Evolutionary conservation across 345 rosid species (phyloP).

Genomic region (Geranium rotundifolium): DNA sequence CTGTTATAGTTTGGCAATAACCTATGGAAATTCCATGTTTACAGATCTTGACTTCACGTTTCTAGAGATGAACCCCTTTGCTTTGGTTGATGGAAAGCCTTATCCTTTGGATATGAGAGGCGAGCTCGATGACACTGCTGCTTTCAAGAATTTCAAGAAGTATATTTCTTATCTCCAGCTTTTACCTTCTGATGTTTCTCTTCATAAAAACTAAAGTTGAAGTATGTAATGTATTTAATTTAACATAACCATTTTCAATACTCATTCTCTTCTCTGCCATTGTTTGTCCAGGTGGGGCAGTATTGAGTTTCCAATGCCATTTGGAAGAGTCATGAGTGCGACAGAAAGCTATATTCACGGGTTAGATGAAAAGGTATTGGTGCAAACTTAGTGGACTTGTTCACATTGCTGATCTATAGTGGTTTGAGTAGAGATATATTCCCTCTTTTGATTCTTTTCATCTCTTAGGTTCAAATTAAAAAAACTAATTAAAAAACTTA

Average conservation of each 20-base stretch:
- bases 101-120: conserved; percentile 99
- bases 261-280: conserved; percentile 3
- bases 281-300: conserved; percentile 62
- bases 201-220: background rate
- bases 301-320: conserved; percentile 88
- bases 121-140: conserved; percentile 94
- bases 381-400: background rate
- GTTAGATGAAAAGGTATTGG: conserved; percentile 81
- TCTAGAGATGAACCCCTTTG: conserved; percentile 97
- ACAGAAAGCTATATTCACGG: conserved; percentile 84
- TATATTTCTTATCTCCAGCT: conserved; percentile 16
- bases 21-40: conserved; percentile 1
- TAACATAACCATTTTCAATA: background rate
- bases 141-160: conserved; percentile 97
- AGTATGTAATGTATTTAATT: background rate
- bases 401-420: too few species aligned
- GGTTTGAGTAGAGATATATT: too few species aligned
- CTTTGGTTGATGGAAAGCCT: conserved; percentile 84
- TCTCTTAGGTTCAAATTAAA: too few species aligned
- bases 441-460: too few species aligned
- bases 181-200: background rate
- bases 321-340: conserved; percentile 90
- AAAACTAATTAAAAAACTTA: too few species aligned
- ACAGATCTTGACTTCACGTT: conserved; percentile 93
- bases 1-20: conserved; percentile 9